These are phyloP conservation scores for Musa schizocarpa DNA, from an alignment of 176 grass and related monocot genomes.

Conservation along the genomic window DNA sequence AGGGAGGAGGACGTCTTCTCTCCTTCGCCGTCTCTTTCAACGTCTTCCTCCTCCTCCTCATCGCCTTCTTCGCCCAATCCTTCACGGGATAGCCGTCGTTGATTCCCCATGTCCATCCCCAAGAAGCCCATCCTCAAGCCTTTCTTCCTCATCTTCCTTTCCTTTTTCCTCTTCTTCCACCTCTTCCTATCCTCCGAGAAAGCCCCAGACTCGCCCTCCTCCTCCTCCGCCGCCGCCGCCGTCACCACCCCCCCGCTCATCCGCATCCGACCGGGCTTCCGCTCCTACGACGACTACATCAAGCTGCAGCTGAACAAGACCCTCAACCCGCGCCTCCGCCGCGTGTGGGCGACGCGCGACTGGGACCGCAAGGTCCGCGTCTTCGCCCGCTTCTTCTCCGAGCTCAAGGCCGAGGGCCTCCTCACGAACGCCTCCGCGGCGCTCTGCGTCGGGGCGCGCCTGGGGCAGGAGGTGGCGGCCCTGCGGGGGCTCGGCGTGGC, in stretches of 20 bases:
- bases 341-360: conserved; percentile 82
- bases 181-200: not conserved
- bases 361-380: conserved; percentile 68
- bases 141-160: conserved; percentile 16
- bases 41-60: conserved; percentile 33
- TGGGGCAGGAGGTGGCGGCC: conserved; percentile 58
- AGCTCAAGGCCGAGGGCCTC: conserved; percentile 22
- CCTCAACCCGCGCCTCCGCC: conserved; percentile 70
- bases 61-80: not conserved
- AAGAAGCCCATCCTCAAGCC: conserved; percentile 9
- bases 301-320: conserved; percentile 95
- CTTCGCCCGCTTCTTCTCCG: conserved; percentile 49
- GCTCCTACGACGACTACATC: conserved; percentile 83
- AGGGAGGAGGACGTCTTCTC: not conserved
- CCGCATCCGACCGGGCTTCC: conserved; percentile 59
- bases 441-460: conserved; percentile 74
- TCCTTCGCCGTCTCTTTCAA: conserved; percentile 9
- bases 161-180: conserved; percentile 6
- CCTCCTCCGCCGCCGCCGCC: not conserved
- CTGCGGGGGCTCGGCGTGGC: conserved; percentile 52
- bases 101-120: conserved; percentile 13
- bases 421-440: conserved; percentile 59
- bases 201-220: not conserved
- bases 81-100: too few relatives aligned
- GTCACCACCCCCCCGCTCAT: conserved; percentile 25